Conservation (phyloP, 2,329 filamentous ascomycete species). For the Purpureocillium lavendulum region DNA sequence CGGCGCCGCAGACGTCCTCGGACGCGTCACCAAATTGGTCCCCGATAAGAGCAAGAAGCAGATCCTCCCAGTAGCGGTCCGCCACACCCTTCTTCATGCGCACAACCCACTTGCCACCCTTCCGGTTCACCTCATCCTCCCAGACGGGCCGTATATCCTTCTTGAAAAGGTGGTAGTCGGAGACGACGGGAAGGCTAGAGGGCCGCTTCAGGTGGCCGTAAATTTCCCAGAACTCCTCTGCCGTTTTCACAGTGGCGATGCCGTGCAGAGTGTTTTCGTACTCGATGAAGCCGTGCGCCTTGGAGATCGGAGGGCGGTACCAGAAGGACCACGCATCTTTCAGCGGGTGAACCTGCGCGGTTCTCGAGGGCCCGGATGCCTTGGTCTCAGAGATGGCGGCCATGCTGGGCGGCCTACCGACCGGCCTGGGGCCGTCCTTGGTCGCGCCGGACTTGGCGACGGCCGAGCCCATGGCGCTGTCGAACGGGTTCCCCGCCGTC, state of each 20-base stretch:
- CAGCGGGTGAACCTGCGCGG: conserved; percentile 45
- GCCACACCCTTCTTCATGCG: conserved; percentile 94
- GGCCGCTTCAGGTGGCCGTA: conserved; percentile 87
- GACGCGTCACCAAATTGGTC: conserved; percentile 89
- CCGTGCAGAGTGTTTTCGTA: conserved; percentile 95
- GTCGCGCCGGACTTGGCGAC: conserved; percentile 19
- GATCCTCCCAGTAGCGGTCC: conserved; percentile 94
- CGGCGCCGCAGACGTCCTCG: conserved; percentile 91
- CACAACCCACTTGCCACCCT: conserved; percentile 95
- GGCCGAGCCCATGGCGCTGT: conserved; percentile 53
- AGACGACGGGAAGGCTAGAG: conserved; percentile 79
- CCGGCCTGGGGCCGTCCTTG: conserved; percentile 22
- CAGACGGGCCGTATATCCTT: conserved; percentile 94
- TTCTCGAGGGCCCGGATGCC: conserved; percentile 24
- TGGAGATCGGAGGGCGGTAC: conserved; percentile 93
- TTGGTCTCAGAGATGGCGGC: conserved; percentile 36
- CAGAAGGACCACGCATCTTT: conserved; percentile 92
- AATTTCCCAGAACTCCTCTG: conserved; percentile 84
- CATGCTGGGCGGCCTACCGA: conserved; percentile 26
- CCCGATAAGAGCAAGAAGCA: conserved; percentile 82
- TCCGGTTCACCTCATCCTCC: conserved; percentile 97
- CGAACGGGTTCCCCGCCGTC: conserved; percentile 71
- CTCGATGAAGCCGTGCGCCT: conserved; percentile 78
- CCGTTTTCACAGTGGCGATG: conserved; percentile 72
- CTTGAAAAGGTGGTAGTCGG: conserved; percentile 97